Evolutionary conservation across 78 protist genomes (phyloP), one percentile per base, ranked within the genome.

Genomic region (Dictyostelium capitatum): DNA sequence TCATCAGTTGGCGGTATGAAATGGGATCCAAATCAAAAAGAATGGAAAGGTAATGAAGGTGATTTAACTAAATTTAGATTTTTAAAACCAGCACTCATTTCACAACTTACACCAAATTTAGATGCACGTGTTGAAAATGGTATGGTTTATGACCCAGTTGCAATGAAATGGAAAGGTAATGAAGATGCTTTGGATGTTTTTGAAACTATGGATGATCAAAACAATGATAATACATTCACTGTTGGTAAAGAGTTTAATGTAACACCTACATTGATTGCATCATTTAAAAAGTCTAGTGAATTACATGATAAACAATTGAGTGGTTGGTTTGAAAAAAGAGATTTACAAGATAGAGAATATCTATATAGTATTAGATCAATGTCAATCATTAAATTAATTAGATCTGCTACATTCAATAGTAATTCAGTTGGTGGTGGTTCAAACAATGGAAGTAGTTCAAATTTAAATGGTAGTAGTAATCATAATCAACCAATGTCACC

Each of bases 121-220:
- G 62, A 65, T 47, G 47, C 62, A 19, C 79, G 67, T 47, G 83
- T 82, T 46, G 75, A 82, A 41, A 83, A 91, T 91, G 95, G 95
- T 54, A 91, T 91, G 95, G 79, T 81, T 47, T 74, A 81, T 41
- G 90, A 91, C 47, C 90, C 95, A 6, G 43, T 78, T 6, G 43
- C 95, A 51, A 91, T 91, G 95, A 81, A 70, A 57, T 91, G 95
- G 95, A 47, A 75, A 78, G 95, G 95, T 53, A 91, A 91, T 70
- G 95, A 91, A 59, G 95, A 82, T 65, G 84, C 43, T 7, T 53
- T 91, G 50, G 90, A 91, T 56, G 84, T 74, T 2, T 91, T 91
- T 56, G 95, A 91, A 2, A 69, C 81, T 4, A 80, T 82, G 83
- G 95, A 91, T 56, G 95, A 91, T 17, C 89, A 83, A 74, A 83